phyloP scores from a whole-genome alignment of 495 filamentous ascomycete genomes.

The Tetracladium setigerum region DNA sequence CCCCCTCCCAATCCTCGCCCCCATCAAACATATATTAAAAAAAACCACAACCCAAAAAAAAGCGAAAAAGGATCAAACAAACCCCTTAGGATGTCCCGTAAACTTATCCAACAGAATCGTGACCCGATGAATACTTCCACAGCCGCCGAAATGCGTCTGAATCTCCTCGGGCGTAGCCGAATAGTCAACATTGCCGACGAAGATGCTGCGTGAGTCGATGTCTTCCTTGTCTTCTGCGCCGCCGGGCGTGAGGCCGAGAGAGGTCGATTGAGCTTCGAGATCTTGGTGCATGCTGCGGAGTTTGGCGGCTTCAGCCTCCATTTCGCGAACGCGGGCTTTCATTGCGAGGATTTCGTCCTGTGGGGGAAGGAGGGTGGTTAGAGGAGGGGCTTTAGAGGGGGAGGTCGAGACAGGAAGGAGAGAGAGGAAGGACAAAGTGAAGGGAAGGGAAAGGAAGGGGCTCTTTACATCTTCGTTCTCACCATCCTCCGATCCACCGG shows the following conservation, averaged over 20 bases:
- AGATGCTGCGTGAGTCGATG: constrained; percentile 90
- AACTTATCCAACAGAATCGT: constrained; percentile 98
- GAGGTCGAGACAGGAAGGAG: neutral
- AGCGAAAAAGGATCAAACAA: constrained; percentile 30
- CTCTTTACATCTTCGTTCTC: constrained; percentile 22
- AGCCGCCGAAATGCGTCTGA: constrained; percentile 97
- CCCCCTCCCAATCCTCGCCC: no score
- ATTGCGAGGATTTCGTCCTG: constrained; percentile 95
- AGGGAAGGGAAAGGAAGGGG: neutral
- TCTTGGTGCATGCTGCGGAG: constrained; percentile 92
- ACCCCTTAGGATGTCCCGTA: constrained; percentile 98
- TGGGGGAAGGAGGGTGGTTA: no score
- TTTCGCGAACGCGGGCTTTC: constrained; percentile 96
- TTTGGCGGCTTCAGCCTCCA: constrained; percentile 97
- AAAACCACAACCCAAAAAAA: constrained; percentile 1
- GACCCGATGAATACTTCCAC: constrained; percentile 94
- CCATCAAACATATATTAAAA: constrained; percentile 19
- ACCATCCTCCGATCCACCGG: constrained; percentile 15
- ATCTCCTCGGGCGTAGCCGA: constrained; percentile 97
- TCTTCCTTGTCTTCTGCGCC: constrained; percentile 80
- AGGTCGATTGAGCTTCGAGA: constrained; percentile 76
- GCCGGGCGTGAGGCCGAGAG: constrained; percentile 39
- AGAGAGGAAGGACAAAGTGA: no score
- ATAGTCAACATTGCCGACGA: constrained; percentile 99
- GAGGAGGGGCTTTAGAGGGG: neutral